Base-by-base conservation (phyloP, 1,284 basidiomycete genomes). In the Sphagnurus paluster region DNA sequence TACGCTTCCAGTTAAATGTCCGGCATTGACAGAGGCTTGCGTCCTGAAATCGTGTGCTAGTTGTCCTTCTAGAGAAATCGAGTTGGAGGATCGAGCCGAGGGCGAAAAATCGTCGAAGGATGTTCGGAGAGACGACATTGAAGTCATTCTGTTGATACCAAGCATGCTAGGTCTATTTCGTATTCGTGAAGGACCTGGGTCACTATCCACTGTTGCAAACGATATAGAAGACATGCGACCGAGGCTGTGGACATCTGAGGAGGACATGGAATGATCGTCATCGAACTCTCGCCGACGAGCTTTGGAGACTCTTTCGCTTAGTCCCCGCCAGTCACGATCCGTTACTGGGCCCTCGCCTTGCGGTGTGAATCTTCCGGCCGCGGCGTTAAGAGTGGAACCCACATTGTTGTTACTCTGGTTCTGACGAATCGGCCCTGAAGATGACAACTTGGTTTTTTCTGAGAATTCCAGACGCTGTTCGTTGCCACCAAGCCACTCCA, bases 261-360 rank as follows among this genome's bases (percentile, higher is more conserved):
- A 92, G 45, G 89, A 90, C 79, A 90, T 87, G 33, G 90, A 93
- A 65, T 91, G 90, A 64, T 93, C 90, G 63, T 93, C 91, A 63
- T 93, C 91, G 55, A 80, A 85, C 58, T 91, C 87, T 61, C 87
- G 76, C 61, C 87, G 80, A 55, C 92, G 80, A 49, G 84, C 87
- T 71, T 93, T 94, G 44, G 81, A 61, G 60, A 80, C 68, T 40
- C 90, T 78, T 60, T 88, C 80, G 48, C 74, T 68, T 17, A 77
- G 76, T 38, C 72, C 64, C 60, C 77, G 75, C 73, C 79, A 78
- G 45, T 81, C 80, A 37, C 66, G 66, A 59, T 58, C 68, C 47
- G 66, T 49, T 25, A 54, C 55, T 39, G 61, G 58, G 46, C 69
- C 68, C 47, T 72, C 64, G 33, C 60, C 62, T 46, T 72, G 67